Base-by-base conservation (phyloP, 1,284 basidiomycete species). In the Mycosarcoma maydis region DNA sequence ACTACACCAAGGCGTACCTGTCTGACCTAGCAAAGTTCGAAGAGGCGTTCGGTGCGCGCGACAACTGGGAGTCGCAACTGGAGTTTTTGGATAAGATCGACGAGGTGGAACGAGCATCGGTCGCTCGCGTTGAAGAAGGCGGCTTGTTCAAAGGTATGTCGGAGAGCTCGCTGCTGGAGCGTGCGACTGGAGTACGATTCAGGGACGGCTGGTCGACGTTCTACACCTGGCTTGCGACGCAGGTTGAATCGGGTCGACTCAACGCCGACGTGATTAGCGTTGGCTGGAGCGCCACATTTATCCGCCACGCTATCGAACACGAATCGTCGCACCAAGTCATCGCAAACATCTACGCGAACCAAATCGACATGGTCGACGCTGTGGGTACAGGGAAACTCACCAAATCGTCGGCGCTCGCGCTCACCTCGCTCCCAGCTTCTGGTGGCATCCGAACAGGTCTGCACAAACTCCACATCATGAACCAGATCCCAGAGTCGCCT, bases 241-340 rank as follows among this genome's bases (percentile, higher is more conserved):
- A 61, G 13, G 44, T 27, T 0, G 13, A 19, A 11, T 16, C 27
- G 1, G 47, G 41, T 0, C 14, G 3, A 1, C 19, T 74, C 2
- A 58, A 46, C 1, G 46, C 64, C 0, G 49, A 76, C 13, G 54
- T 80, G n/a, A 65, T 80, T 45, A 75, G 72, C 32, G 75, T 80
- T 4, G 73, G 77, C 11, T 81, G 79, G 79, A 75, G 72, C 17
- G 56, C 66, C 1, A 32, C 22, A 0, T 81, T 80, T 23, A 77
- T 81, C 13, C 41, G 37, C 1, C 59, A 55, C 14, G 68, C 69
- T 1, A 46, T 76, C 34, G 40, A 48, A 19, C 23, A 40, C 22
- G 11, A 13, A 17, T 24, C 36, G 5, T 3, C 19, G 39, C 6
- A 6, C 7, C 10, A 8, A 6, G 55, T 32, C 16, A 71, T 71